Conservation (phyloP, 371 early-diverging fungal genomes). For the Parasitella parasitica region DNA sequence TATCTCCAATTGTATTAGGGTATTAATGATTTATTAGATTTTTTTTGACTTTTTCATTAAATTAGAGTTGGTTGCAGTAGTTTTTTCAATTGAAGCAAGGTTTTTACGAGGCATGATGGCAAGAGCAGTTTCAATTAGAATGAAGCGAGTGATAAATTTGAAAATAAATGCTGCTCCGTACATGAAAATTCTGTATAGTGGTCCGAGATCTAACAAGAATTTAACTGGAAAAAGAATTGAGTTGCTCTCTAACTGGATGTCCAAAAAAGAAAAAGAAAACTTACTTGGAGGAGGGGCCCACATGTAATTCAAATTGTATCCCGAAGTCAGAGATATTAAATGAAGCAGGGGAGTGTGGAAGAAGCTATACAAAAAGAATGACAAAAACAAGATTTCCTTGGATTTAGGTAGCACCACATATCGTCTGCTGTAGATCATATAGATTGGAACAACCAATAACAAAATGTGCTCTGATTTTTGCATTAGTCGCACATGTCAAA, state of each 20-base stretch:
- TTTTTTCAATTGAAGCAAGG: not conserved
- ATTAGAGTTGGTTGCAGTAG: not conserved
- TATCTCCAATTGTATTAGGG: too few relatives aligned
- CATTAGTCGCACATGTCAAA: not conserved
- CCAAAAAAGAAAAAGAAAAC: not conserved
- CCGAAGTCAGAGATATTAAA: constrained; percentile 50
- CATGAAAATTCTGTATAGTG: constrained; percentile 39
- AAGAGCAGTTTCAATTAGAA: constrained; percentile 19
- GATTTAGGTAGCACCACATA: constrained; percentile 58
- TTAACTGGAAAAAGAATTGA: constrained; percentile 24
- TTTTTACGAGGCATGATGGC: constrained; percentile 18
- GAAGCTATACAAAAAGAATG: constrained; percentile 57
- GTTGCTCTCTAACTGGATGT: not conserved
- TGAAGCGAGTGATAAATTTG: constrained; percentile 34
- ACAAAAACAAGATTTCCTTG: constrained; percentile 47
- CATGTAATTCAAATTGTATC: constrained; percentile 62
- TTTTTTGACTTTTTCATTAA: constrained; percentile 1
- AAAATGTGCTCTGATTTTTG: constrained; percentile 52
- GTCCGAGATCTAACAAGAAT: constrained; percentile 39
- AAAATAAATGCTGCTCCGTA: constrained; percentile 31
- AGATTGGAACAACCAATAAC: constrained; percentile 54
- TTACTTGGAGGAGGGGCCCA: constrained; percentile 60
- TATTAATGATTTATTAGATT: too few relatives aligned
- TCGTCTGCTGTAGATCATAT: constrained; percentile 59
- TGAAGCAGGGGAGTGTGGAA: constrained; percentile 59